Base-by-base conservation (phyloP, 1,139 yeast species). In the Candida sanyaensis region DNA sequence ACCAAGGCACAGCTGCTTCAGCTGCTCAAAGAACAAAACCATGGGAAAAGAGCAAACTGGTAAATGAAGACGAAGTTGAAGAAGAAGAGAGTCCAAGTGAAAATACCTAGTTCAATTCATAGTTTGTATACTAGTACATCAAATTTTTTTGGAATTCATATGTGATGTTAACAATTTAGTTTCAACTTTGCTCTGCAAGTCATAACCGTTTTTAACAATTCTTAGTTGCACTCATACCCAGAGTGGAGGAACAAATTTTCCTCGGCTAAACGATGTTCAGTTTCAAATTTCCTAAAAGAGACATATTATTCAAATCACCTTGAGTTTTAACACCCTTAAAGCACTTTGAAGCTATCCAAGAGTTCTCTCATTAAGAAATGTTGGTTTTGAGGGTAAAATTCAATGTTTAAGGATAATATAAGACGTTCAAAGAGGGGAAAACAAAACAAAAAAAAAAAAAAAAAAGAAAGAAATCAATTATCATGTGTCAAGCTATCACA, bases 21-120 rank as follows among this genome's bases (percentile, higher is more conserved):
- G 73, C 77, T 5, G 57, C 67, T 27, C 77, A 67, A 46, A 75
- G 96, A 52, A 63, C 63, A 47, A 88, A 88, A 61, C 96, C 96
- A 1, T 88, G 96, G 96, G 93, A 87, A 60, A 63, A 56, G 39
- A 48, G 37, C n/a, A 36, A 36, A 24, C 39, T 29, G n/a, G 39
- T 9, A 7, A 36, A 23, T 24, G 39, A 3, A 23, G 26, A 23
- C 8, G 37, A 34, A 17, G 2, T 17, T 21, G 21, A 30, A 30
- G 33, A 33, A 11, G 27, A 9, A 34, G n/a, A 10, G 7, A 12
- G 4, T 7, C 17, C 29, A 12, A 32, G 9, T 23, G 39, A 36
- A 24, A 36, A 29, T 11, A 6, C 39, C 9, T 26, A 26, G 28
- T 3, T n/a, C 4, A 31, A 17, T 17, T 17, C 21, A 17, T 17